phyloP scores from a whole-genome alignment of 495 filamentous ascomycete species.

The Sabuloglossum arenarium region DNA sequence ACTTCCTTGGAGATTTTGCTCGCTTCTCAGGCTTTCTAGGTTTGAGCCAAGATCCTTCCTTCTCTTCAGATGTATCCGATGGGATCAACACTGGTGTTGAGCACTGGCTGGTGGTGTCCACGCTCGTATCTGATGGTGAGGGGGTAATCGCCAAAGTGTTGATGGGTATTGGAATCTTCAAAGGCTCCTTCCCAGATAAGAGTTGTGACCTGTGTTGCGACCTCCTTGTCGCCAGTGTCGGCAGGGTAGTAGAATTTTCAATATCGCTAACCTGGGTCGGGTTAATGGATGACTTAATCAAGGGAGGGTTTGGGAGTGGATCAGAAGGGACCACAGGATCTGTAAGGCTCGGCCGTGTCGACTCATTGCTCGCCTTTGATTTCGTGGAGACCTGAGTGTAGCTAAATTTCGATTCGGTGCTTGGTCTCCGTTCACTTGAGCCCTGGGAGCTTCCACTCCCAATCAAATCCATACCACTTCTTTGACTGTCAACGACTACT shows the following conservation, averaged over 20 bases:
- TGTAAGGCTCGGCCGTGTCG: not conserved
- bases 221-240: constrained; percentile 12
- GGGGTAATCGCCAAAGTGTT: constrained; percentile 14
- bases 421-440: constrained; percentile 9
- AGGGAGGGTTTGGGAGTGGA: not conserved
- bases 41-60: constrained; percentile 20
- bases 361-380: not conserved
- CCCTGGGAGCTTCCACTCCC: constrained; percentile 5
- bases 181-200: constrained; percentile 5
- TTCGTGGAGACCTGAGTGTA: constrained; percentile 1
- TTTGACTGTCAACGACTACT: constrained; percentile 16
- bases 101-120: constrained; percentile 10
- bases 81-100: constrained; percentile 10
- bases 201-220: constrained; percentile 12
- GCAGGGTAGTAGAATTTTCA: not conserved
- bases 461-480: not conserved
- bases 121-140: constrained; percentile 14
- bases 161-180: constrained; percentile 10
- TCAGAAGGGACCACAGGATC: not conserved
- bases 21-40: constrained; percentile 15
- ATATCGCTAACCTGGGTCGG: not conserved
- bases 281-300: not conserved
- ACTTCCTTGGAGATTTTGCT: constrained; percentile 31
- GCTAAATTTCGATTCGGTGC: constrained; percentile 6
- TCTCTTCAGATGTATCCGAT: constrained; percentile 14